phyloP scores from a whole-genome alignment of 768 basidiomycete genomes.

The Goffeauzyma gilvescens region DNA sequence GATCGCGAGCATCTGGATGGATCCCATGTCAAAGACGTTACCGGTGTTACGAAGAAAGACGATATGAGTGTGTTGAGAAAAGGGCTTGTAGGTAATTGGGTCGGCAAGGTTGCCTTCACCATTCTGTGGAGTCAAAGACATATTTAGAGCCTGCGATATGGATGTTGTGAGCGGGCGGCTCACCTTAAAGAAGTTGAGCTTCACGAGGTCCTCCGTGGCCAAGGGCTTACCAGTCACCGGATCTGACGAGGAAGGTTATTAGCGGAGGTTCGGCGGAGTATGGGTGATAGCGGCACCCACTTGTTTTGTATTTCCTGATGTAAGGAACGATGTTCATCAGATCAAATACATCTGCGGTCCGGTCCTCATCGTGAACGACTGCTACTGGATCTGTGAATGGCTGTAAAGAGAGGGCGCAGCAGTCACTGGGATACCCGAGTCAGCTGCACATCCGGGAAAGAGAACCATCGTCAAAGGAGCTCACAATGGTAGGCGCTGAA shows the following conservation, averaged over 20 bases:
- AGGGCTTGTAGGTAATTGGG: slow-evolving; percentile 93
- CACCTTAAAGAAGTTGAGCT: slow-evolving; percentile 39
- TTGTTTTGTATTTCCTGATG: slow-evolving; percentile 44
- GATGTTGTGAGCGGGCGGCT: slow-evolving; percentile 42
- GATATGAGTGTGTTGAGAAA: slow-evolving; percentile 89
- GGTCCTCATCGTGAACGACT: slow-evolving; percentile 30
- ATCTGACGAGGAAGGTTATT: slow-evolving; percentile 16
- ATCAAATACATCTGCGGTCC: slow-evolving; percentile 49
- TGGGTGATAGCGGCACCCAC: slow-evolving; percentile 18
- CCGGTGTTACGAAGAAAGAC: slow-evolving; percentile 70
- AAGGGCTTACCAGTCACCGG: slow-evolving; percentile 35
- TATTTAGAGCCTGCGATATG: no score
- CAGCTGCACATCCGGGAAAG: not conserved
- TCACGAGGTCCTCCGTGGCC: slow-evolving; percentile 32
- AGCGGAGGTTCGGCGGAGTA: not conserved
- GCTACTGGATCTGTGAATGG: slow-evolving; percentile 80
- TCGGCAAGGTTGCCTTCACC: slow-evolving; percentile 75
- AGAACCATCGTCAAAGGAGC: not conserved
- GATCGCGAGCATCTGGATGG: slow-evolving; percentile 28
- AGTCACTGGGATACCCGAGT: slow-evolving; percentile 38
- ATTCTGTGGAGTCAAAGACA: no score
- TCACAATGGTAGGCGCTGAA: slow-evolving; percentile 29
- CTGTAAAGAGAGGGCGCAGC: slow-evolving; percentile 76
- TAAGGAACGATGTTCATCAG: slow-evolving; percentile 83
- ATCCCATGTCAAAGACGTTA: slow-evolving; percentile 32